phyloP scores from a whole-genome alignment of 2,329 filamentous ascomycete species.

The Helminthosporium solani region DNA sequence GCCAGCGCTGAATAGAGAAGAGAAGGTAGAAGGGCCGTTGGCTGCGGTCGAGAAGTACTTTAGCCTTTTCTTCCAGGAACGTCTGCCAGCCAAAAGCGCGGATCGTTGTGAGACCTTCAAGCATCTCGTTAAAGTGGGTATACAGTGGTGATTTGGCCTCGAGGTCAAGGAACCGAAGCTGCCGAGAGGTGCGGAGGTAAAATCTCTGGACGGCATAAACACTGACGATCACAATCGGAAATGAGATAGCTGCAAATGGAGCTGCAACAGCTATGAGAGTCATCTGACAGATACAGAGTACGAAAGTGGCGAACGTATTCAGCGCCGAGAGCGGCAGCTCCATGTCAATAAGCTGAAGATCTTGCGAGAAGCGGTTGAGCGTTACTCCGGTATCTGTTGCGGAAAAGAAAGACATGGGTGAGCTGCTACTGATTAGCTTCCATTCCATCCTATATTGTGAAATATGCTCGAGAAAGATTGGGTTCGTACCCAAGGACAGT shows the following conservation, averaged over 20 bases:
- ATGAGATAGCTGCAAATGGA: slow-evolving; percentile 42
- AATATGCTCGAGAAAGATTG: no score
- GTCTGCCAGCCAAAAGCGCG: slow-evolving; percentile 54
- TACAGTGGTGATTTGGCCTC: slow-evolving; percentile 54
- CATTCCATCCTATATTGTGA: neutral
- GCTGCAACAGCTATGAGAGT: slow-evolving; percentile 44
- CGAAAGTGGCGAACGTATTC: slow-evolving; percentile 37
- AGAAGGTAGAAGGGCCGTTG: slow-evolving; percentile 51
- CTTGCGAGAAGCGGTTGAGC: slow-evolving; percentile 52
- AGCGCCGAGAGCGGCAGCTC: slow-evolving; percentile 42
- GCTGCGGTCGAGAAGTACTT: slow-evolving; percentile 41
- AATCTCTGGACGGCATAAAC: slow-evolving; percentile 48
- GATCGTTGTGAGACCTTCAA: slow-evolving; percentile 52
- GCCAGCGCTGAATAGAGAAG: slow-evolving; percentile 49
- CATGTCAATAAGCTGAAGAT: slow-evolving; percentile 50
- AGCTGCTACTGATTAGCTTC: slow-evolving; percentile 21
- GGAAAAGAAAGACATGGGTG: slow-evolving; percentile 39
- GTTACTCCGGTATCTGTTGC: slow-evolving; percentile 49
- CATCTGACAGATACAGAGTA: slow-evolving; percentile 37
- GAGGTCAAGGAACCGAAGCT: slow-evolving; percentile 55
- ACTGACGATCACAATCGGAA: slow-evolving; percentile 41
- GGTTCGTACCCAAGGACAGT: slow-evolving; percentile 49
- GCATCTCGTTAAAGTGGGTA: slow-evolving; percentile 54
- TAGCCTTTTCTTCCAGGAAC: slow-evolving; percentile 41
- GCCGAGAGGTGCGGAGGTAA: slow-evolving; percentile 51